Conservation (phyloP, 1,139 yeast species). For the Diutina ranongensis region DNA sequence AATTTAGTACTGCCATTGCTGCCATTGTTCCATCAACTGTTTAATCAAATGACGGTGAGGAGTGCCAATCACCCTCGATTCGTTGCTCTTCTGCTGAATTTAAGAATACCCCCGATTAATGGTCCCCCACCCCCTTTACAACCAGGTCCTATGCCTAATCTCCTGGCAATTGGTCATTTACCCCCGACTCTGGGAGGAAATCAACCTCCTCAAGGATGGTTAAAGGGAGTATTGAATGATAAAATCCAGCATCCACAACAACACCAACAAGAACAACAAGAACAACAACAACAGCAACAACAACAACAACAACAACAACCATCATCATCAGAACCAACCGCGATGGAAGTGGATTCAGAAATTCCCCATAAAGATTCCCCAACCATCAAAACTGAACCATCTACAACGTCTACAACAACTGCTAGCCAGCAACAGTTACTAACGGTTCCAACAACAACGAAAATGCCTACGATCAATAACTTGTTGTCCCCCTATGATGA, state of each 20-base stretch:
- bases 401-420: neutral
- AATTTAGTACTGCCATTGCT: constrained; percentile 29
- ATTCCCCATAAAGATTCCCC: neutral
- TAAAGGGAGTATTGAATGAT: neutral
- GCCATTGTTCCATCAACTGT: constrained; percentile 31
- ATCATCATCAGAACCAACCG: neutral
- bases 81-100: constrained; percentile 6
- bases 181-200: neutral
- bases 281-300: too few species aligned
- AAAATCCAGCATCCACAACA: too few species aligned
- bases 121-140: neutral
- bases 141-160: neutral
- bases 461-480: constrained; percentile 27
- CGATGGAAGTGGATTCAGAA: neutral
- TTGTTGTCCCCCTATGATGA: constrained; percentile 21
- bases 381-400: neutral
- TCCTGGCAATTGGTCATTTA: neutral
- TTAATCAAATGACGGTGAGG: constrained; percentile 14
- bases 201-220: neutral
- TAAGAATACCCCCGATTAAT: constrained; percentile 3
- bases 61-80: constrained; percentile 2
- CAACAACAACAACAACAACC: too few species aligned
- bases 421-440: neutral
- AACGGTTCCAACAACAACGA: constrained; percentile 7
- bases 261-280: too few species aligned